Conservation (phyloP, 495 filamentous ascomycete genomes). For the Penicillium odoratum region DNA sequence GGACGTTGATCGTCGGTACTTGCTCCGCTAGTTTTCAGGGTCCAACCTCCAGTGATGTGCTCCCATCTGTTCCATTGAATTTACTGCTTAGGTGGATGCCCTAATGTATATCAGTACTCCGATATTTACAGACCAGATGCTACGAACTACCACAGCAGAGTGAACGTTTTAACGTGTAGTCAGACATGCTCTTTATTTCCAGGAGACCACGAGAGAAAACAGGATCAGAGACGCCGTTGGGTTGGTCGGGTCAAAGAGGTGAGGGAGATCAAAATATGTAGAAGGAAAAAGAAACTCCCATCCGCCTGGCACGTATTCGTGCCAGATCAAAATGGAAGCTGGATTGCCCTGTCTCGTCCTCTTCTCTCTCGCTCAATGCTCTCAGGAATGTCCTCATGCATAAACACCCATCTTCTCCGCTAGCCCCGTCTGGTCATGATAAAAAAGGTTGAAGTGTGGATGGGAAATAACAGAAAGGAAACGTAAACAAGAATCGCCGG, state of each 20-base stretch:
- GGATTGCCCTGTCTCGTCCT: constrained; percentile 26
- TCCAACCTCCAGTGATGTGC: too few relatives aligned
- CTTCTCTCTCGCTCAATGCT: constrained; percentile 28
- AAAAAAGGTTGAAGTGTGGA: constrained; percentile 15
- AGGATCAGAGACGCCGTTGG: constrained; percentile 35
- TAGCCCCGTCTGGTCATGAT: constrained; percentile 36
- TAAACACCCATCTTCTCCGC: constrained; percentile 23
- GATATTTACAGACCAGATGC: background rate
- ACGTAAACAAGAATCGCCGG: constrained; percentile 30
- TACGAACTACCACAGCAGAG: constrained; percentile 11
- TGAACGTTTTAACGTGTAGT: constrained; percentile 31
- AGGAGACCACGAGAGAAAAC: constrained; percentile 38
- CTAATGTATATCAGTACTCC: too few relatives aligned
- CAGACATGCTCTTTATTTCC: constrained; percentile 42
- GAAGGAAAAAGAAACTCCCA: constrained; percentile 23
- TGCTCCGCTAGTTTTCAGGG: too few relatives aligned
- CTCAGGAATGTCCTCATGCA: constrained; percentile 31
- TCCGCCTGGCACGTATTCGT: constrained; percentile 3
- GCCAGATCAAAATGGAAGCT: constrained; percentile 7
- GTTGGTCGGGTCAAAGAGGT: constrained; percentile 30
- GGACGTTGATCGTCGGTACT: too few relatives aligned
- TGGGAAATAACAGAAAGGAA: constrained; percentile 15
- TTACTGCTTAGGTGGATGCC: too few relatives aligned
- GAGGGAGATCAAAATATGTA: constrained; percentile 28
- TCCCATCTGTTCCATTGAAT: too few relatives aligned